Evolutionary conservation across 1,139 yeast genomes (phyloP).

Genomic region (Oligophagozyma castellii): DNA sequence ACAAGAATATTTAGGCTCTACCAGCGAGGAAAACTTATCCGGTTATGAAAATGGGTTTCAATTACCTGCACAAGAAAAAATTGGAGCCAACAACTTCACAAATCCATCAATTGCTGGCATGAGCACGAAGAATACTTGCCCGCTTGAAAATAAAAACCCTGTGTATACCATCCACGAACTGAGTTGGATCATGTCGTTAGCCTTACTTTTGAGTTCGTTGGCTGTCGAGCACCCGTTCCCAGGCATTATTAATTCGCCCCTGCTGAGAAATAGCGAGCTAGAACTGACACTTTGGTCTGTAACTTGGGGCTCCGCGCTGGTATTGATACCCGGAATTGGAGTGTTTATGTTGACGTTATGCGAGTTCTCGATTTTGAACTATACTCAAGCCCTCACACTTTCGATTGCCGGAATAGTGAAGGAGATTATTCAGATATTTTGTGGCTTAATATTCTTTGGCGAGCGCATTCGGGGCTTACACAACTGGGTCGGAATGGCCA

Average conservation of each 20-base stretch:
- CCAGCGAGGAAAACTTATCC: neutral
- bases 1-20: neutral
- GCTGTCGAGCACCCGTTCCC: slow-evolving; percentile 21
- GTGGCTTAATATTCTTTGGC: slow-evolving; percentile 60
- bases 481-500: slow-evolving; percentile 59
- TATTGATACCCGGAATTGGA: slow-evolving; percentile 69
- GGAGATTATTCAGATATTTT: slow-evolving; percentile 68
- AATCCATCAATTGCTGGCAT: neutral
- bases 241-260: slow-evolving; percentile 12
- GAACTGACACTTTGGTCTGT: slow-evolving; percentile 15
- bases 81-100: neutral
- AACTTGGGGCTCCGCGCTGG: slow-evolving; percentile 35
- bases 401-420: slow-evolving; percentile 89
- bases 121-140: neutral
- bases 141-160: slow-evolving; percentile 30
- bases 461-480: slow-evolving; percentile 49
- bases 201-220: slow-evolving; percentile 35
- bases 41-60: neutral
- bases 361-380: slow-evolving; percentile 70
- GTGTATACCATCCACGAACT: slow-evolving; percentile 70
- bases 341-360: slow-evolving; percentile 87
- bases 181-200: slow-evolving; percentile 68
- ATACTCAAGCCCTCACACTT: slow-evolving; percentile 75
- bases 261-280: slow-evolving; percentile 8
- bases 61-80: neutral